Evolutionary conservation across 345 rosid species (phyloP), one percentile per base, ranked within the genome.

Genomic region (Acer negundo): DNA sequence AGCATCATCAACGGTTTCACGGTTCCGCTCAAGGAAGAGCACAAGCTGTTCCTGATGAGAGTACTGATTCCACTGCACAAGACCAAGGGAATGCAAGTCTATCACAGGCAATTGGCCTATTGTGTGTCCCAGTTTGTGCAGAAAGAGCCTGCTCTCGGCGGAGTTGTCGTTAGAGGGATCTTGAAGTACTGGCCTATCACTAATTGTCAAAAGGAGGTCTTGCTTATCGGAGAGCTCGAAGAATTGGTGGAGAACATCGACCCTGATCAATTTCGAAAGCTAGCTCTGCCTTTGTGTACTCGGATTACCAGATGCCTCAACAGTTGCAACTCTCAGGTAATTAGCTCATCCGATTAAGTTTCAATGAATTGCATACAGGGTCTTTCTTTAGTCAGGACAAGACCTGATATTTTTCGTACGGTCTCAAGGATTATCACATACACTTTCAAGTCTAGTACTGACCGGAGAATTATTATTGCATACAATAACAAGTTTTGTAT

Each of bases 1-100:
- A 91, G 91, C 74, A 88, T 89, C 75, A 89, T 89, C 65, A 87
- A 89, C 10, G 93, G 95, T 11, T 88, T 89, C 66, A 80, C 90
- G 0, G 91, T 91, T 20, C 95, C 93, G 0, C 42, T 88, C 8
- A 88, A 87, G 80, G 92, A 87, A 16, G 93, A 89, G 82, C 95
- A 91, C 84, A 89, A 87, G 87, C 74, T 88, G 76, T 85, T 88
- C 82, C 66, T 89, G 68, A 87, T 84, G 79, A 85, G 93, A 72
- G 89, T 88, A 67, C 86, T 89, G 2, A 80, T 91, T 26, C 95
- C 95, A 15, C 59, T 91, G 74, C 95, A 88, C 82, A 88, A 86
- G 86, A 22, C 90, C 1, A 88, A 74, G 19, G 87, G 90, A 69
- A 75, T 86, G 89, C 78, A 78, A 49, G 53, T 72, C 67, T 89